Percentiles rank a stretch among this genome's conserved stretches.
Evolutionary conservation across 768 basidiomycete genomes (phyloP).

Genomic region (Hydnomerulius pinastri): DNA sequence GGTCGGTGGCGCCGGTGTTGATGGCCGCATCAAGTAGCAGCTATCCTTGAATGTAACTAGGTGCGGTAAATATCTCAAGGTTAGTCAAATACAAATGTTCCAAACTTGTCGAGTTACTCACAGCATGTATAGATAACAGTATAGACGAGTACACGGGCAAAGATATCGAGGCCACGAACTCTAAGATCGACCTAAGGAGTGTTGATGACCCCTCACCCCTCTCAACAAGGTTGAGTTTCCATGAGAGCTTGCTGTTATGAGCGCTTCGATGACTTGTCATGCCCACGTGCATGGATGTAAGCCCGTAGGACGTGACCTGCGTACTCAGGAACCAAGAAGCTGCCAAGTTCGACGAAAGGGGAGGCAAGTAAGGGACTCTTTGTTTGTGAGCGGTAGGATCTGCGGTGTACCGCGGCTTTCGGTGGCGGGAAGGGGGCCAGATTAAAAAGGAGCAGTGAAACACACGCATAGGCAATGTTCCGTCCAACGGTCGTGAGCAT

Average conservation of each 20-base stretch:
- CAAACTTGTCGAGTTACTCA: constrained; percentile 13
- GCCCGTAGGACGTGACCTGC: too few species aligned
- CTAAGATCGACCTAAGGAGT: neutral
- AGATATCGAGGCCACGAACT: neutral
- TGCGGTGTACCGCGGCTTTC: constrained; percentile 15
- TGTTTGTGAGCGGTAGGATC: neutral
- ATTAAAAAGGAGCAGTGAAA: too few species aligned
- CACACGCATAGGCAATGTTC: neutral
- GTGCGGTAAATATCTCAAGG: constrained; percentile 1
- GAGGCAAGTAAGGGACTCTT: neutral
- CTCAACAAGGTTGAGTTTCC: constrained; percentile 1
- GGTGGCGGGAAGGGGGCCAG: neutral
- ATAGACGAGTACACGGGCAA: neutral
- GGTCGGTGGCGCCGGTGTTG: constrained; percentile 15
- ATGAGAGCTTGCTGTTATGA: neutral
- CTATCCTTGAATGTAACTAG: neutral
- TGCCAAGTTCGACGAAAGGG: neutral
- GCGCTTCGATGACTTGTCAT: neutral
- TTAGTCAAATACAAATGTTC: constrained; percentile 21
- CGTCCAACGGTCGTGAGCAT: neutral
- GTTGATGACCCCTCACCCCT: too few species aligned
- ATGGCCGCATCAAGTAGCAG: neutral
- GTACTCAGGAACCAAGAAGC: neutral
- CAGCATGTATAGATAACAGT: constrained; percentile 5
- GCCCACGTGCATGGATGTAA: neutral